Evolutionary conservation across 345 rosid genomes (phyloP).

Genomic region (Citropsis articulata): DNA sequence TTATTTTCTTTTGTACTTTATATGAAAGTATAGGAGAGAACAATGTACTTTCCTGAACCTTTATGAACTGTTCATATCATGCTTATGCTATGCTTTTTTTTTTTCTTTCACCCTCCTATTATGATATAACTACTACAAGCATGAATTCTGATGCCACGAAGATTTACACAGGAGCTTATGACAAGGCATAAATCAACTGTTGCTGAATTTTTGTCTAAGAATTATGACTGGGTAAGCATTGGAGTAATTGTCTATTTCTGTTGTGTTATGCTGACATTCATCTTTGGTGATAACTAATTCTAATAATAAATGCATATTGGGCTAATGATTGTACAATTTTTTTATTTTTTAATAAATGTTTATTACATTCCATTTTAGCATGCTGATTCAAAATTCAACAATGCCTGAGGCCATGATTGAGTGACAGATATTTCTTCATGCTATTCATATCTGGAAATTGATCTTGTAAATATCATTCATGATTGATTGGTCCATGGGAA

Average conservation of each 20-base stretch:
- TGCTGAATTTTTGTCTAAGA: conserved; percentile 39
- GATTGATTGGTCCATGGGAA: neutral
- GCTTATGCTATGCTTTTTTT: neutral
- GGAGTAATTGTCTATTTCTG: neutral
- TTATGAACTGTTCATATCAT: neutral
- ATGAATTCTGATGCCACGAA: conserved; percentile 7
- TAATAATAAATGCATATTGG: neutral
- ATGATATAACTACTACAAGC: neutral
- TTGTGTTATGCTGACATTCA: neutral
- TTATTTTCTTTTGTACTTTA: neutral
- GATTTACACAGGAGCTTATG: conserved; percentile 39
- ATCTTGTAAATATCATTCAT: neutral
- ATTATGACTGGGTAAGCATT: conserved; percentile 46
- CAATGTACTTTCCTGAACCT: neutral
- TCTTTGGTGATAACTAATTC: neutral
- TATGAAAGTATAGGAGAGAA: neutral
- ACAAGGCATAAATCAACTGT: conserved; percentile 53
- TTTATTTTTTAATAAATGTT: neutral
- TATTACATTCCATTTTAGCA: neutral
- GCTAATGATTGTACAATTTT: neutral
- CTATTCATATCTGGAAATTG: neutral
- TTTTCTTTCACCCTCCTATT: neutral
- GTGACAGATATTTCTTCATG: neutral
- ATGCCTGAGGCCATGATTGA: neutral
- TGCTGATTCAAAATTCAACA: neutral